These are phyloP conservation scores for Takakia lepidozioides DNA, from an alignment of 225 moss, liverwort and hornwort species.

Conservation along the genomic window DNA sequence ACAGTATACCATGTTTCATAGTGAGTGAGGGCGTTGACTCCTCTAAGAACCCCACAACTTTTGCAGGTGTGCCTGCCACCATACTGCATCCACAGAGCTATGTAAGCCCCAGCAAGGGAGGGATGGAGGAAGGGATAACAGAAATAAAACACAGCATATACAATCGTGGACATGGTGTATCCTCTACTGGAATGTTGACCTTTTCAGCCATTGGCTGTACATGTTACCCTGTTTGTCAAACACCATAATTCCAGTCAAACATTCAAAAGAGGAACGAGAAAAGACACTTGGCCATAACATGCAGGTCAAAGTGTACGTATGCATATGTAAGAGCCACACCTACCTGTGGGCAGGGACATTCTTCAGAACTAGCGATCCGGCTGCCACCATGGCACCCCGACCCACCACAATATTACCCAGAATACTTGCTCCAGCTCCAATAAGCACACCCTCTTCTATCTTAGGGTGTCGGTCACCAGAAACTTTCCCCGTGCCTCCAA, in stretches of 20 bases:
- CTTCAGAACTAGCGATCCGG: slow-evolving; percentile 89
- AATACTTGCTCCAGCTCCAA: slow-evolving; percentile 92
- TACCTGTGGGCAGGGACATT: slow-evolving; percentile 91
- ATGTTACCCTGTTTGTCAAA: too few species aligned
- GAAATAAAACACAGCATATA: slow-evolving; percentile 19
- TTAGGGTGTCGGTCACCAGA: slow-evolving; percentile 89
- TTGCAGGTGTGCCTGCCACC: slow-evolving; percentile 97
- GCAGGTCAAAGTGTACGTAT: too few species aligned
- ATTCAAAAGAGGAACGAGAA: too few species aligned
- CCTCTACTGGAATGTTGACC: too few species aligned
- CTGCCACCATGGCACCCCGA: slow-evolving; percentile 94
- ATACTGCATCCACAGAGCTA: slow-evolving; percentile 46
- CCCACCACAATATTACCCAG: slow-evolving; percentile 88
- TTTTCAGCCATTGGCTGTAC: too few species aligned
- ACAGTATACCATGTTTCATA: slow-evolving; percentile 74
- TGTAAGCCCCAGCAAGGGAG: too few species aligned
- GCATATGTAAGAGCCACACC: too few species aligned
- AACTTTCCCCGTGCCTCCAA: slow-evolving; percentile 93
- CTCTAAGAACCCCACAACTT: slow-evolving; percentile 74
- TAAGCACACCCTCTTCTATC: slow-evolving; percentile 86
- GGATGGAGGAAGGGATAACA: too few species aligned
- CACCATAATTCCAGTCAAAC: too few species aligned
- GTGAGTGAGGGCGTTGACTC: slow-evolving; percentile 81
- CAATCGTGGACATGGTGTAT: too few species aligned
- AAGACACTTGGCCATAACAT: too few species aligned